These are phyloP conservation scores for Termitomyces sp. DNA, from an alignment of 1,284 basidiomycete species.

Conservation along the genomic window DNA sequence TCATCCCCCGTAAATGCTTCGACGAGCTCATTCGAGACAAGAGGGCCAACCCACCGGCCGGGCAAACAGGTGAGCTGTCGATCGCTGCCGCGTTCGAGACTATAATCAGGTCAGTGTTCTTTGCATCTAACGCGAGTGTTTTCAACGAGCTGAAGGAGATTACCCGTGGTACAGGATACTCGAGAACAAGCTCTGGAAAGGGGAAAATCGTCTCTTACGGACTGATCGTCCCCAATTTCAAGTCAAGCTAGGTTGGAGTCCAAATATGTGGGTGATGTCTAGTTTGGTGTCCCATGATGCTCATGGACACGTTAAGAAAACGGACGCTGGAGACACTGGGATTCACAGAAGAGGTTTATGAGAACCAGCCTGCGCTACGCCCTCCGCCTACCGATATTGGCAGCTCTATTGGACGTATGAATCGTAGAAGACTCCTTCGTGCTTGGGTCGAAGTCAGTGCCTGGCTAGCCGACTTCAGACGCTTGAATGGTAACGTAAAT, in stretches of 20 bases:
- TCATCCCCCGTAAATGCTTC: conserved; percentile 52
- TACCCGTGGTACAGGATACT: conserved; percentile 44
- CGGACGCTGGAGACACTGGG: conserved; percentile 55
- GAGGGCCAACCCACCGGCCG: conserved; percentile 34
- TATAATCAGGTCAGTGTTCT: conserved; percentile 49
- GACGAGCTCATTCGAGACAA: conserved; percentile 42
- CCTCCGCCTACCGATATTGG: conserved; percentile 50
- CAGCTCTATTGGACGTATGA: conserved; percentile 41
- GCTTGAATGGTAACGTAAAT: conserved; percentile 35
- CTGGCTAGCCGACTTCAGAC: conserved; percentile 57
- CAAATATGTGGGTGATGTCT: conserved; percentile 43
- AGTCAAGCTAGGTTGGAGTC: conserved; percentile 62
- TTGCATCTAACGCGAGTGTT: neutral
- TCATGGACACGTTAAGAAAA: conserved; percentile 26
- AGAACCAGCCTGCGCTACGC: conserved; percentile 38
- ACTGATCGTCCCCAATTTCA: conserved; percentile 52
- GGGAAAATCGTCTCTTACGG: conserved; percentile 53
- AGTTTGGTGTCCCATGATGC: conserved; percentile 12
- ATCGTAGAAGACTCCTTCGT: conserved; percentile 58
- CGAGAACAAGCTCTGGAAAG: conserved; percentile 69
- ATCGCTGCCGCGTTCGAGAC: conserved; percentile 61
- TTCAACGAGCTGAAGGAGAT: conserved; percentile 4
- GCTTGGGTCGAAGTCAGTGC: conserved; percentile 73
- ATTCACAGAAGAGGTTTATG: conserved; percentile 37
- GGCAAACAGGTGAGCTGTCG: conserved; percentile 43